A percentile compares a stretch with the other conserved stretches of the same genome.
Conservation (phyloP, 2,329 filamentous ascomycete species). For the Cladosporium velox region DNA sequence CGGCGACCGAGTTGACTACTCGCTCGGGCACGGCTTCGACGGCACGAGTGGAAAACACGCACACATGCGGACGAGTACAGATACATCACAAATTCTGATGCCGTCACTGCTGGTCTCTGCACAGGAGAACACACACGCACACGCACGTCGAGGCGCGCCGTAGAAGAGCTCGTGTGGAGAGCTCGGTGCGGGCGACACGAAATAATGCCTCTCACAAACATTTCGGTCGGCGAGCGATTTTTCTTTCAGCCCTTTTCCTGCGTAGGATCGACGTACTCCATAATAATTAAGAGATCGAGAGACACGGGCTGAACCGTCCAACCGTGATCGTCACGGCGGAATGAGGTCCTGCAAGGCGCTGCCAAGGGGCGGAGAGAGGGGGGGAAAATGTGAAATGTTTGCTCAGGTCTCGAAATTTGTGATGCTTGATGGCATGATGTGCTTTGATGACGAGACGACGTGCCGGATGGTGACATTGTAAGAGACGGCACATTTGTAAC, state of each 20-base stretch:
- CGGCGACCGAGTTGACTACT: background rate
- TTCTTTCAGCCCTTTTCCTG: background rate
- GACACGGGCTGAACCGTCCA: conserved; percentile 9
- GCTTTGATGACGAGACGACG: background rate
- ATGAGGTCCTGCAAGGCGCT: background rate
- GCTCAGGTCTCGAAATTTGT: conserved; percentile 1
- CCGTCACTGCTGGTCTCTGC: background rate
- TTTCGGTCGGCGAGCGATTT: background rate
- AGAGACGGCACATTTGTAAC: conserved; percentile 6
- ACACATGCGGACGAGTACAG: background rate
- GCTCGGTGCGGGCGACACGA: background rate
- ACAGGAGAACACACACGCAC: background rate
- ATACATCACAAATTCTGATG: background rate
- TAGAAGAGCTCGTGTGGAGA: background rate
- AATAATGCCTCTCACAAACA: background rate
- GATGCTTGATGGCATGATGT: conserved; percentile 6
- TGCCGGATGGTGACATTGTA: conserved; percentile 6
- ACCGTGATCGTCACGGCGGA: conserved; percentile 1
- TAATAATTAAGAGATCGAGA: background rate
- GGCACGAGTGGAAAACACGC: background rate
- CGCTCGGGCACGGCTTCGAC: background rate
- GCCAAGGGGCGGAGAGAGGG: background rate
- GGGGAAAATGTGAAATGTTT: background rate
- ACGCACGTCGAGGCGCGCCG: background rate
- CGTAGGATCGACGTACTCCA: conserved; percentile 3